A percentile compares a stretch with the other conserved stretches of the same genome.
These are phyloP conservation scores for Byssothecium circinans DNA, from an alignment of 2,329 filamentous ascomycete species.

Conservation along the genomic window DNA sequence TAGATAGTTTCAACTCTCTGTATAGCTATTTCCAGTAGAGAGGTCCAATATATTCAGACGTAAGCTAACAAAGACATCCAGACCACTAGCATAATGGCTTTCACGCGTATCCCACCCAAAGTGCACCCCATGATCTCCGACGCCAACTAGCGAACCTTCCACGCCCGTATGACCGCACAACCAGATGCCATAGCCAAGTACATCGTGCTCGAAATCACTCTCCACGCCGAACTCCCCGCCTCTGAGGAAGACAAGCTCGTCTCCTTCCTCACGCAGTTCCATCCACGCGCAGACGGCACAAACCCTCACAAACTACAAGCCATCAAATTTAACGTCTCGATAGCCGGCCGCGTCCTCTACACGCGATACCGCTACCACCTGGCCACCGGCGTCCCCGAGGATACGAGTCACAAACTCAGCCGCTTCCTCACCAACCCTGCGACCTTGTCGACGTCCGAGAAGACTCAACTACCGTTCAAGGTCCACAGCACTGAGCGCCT, in stretches of 20 bases:
- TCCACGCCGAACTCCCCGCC: constrained; percentile 11
- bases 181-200: not conserved
- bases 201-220: constrained; percentile 9
- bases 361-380: constrained; percentile 11
- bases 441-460: constrained; percentile 1
- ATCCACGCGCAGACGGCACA: constrained; percentile 7
- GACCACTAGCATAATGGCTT: no score
- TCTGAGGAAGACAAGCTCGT: constrained; percentile 15
- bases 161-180: not conserved
- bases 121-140: constrained; percentile 2
- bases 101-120: no score
- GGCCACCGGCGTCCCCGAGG: constrained; percentile 5
- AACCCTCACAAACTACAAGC: constrained; percentile 11
- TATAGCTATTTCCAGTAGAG: no score
- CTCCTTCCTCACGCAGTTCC: constrained; percentile 15
- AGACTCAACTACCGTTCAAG: constrained; percentile 5
- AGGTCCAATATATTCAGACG: no score
- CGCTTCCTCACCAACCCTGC: constrained; percentile 1
- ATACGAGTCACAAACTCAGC: not conserved
- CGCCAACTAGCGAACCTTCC: not conserved
- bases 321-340: constrained; percentile 8
- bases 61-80: no score
- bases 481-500: constrained; percentile 14
- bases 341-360: constrained; percentile 9
- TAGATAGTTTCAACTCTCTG: no score